Base-by-base conservation (phyloP, 805 yeast genomes). In the Saccharomyces cerevisiae region DNA sequence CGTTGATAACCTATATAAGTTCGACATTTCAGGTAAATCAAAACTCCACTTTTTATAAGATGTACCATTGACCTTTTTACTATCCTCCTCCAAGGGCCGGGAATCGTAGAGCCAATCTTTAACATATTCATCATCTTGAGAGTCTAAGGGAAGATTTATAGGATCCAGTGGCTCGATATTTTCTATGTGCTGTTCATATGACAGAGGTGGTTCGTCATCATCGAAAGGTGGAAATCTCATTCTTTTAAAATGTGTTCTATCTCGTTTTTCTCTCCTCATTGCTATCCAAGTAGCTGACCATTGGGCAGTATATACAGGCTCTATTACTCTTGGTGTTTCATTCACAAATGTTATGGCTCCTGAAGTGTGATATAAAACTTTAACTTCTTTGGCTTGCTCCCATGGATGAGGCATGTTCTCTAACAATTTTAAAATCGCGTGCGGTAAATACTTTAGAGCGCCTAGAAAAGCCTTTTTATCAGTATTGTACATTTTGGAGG, bases 341-440 rank as follows among this genome's bases (percentile, higher is more conserved):
- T 92, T 85, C 22, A 94, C 96, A 75, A 94, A 90, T 0, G 99
- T 89, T 21, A 94, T 85, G 13, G 99, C 97, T 27, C 99, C 99
- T 0, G 94, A 82, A 22, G 79, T 79, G 65, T 94, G 99, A 67
- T 94, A 94, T 46, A 92, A 70, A 6, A 92, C 98, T 55, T 80
- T 82, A 24, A 94, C 98, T 47, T 87, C 95, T 57, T 87, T 87
- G 1, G 79, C 73, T 51, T 82, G 80, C 68, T 94, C 98, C 99
- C 99, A 94, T 0, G 99, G 99, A 67, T 90, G 96, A 0, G 99
- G 99, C 92, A 94, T 92, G 65, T 89, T 90, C 64, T 94, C 99
- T 43, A 94, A 66, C 43, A 94, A 77, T 69, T 94, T 94, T 60
- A 90, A 70, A 3, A 90, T 80, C 0, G 99, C 97, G 71, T 92